Conservation (phyloP, 352 stramenopile species). For the Phytophthora lateralis region DNA sequence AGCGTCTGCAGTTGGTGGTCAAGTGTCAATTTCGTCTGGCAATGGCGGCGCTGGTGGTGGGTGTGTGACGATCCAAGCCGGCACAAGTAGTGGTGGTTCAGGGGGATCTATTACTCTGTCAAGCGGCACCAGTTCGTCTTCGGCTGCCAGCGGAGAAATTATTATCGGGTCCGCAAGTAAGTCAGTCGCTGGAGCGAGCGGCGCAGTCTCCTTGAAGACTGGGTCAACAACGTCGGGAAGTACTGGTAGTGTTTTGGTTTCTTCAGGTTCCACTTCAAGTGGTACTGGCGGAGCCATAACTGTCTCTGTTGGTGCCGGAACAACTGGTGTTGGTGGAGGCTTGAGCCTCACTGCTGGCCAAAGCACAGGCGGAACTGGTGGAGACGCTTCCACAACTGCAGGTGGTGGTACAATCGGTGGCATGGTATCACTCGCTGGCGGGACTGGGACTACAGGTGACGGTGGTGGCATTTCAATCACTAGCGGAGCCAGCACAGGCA, state of each 20-base stretch:
- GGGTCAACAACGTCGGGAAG: conserved; percentile 36
- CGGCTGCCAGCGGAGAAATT: conserved; percentile 38
- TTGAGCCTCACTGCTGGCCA: conserved; percentile 33
- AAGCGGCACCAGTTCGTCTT: conserved; percentile 43
- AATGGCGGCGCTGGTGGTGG: conserved; percentile 41
- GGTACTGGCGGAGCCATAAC: conserved; percentile 37
- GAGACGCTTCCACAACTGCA: conserved; percentile 24
- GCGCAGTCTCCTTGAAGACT: conserved; percentile 35
- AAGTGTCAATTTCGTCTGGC: conserved; percentile 36
- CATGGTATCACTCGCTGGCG: conserved; percentile 39
- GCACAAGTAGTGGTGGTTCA: conserved; percentile 27
- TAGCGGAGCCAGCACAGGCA: conserved; percentile 40
- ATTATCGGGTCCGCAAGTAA: conserved; percentile 40
- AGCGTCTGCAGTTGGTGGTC: conserved; percentile 28
- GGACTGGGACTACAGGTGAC: conserved; percentile 38
- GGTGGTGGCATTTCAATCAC: conserved; percentile 53
- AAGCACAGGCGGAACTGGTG: conserved; percentile 36
- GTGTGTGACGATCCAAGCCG: conserved; percentile 30
- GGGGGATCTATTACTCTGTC: conserved; percentile 44
- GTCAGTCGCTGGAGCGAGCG: conserved; percentile 35
- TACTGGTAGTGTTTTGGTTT: conserved; percentile 43
- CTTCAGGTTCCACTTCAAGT: conserved; percentile 34
- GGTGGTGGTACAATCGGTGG: conserved; percentile 42
- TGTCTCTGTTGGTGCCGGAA: conserved; percentile 39
- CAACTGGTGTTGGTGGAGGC: conserved; percentile 26